Percentiles rank a stretch among this genome's conserved stretches.
phyloP scores from a whole-genome alignment of 2,329 filamentous ascomycete genomes.

The Pseudocercospora ulei region DNA sequence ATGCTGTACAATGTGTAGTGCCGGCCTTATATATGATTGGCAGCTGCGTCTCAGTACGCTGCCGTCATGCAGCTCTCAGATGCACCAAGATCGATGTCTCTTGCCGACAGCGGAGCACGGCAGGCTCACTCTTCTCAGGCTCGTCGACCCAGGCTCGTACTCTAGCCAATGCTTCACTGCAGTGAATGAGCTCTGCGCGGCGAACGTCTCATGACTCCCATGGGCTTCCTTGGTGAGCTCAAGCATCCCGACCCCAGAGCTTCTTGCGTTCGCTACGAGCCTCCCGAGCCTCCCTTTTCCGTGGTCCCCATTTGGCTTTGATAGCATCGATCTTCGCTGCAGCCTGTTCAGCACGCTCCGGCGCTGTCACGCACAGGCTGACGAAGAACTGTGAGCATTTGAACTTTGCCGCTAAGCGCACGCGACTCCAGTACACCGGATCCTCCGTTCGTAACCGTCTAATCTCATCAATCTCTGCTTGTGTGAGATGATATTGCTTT shows the following conservation, averaged over 20 bases:
- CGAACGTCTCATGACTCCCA: no score
- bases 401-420: constrained; percentile 53
- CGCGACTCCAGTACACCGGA: constrained; percentile 51
- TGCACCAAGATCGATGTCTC: no score
- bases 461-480: constrained; percentile 51
- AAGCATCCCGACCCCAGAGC: constrained; percentile 52
- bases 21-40: no score
- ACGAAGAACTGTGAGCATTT: constrained; percentile 55
- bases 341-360: constrained; percentile 36
- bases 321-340: constrained; percentile 44
- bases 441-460: constrained; percentile 46
- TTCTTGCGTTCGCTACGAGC: constrained; percentile 52
- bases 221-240: constrained; percentile 21
- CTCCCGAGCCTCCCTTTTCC: constrained; percentile 52
- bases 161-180: no score
- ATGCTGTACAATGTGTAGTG: no score
- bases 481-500: constrained; percentile 54
- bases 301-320: constrained; percentile 52
- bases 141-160: no score
- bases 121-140: no score
- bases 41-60: no score
- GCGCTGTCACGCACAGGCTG: constrained; percentile 49
- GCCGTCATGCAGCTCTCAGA: no score
- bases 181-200: no score
- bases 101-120: no score